phyloP scores from a whole-genome alignment of 768 basidiomycete species.

The Leucocoprinus sp. region DNA sequence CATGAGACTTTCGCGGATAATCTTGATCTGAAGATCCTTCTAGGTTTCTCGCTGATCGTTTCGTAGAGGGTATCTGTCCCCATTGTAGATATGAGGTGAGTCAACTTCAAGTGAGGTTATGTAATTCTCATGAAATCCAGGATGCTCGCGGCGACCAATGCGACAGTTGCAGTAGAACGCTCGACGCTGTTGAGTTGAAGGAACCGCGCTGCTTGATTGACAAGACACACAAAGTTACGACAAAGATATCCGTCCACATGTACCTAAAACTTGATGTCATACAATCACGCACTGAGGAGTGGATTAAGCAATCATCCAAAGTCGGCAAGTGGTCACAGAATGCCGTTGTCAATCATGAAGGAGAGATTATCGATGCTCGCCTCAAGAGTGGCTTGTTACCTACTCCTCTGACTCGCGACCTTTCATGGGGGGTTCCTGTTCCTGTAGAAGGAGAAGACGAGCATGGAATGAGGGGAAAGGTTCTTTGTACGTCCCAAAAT shows the following conservation, averaged over 20 bases:
- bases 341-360: constrained; percentile 81
- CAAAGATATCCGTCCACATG: constrained; percentile 80
- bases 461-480: constrained; percentile 86
- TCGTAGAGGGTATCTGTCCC: constrained; percentile 96
- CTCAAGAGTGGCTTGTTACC: constrained; percentile 79
- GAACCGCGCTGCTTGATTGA: constrained; percentile 91
- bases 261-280: constrained; percentile 81
- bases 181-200: constrained; percentile 89
- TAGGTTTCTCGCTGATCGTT: constrained; percentile 94
- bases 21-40: not conserved
- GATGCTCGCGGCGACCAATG: constrained; percentile 99
- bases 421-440: constrained; percentile 95
- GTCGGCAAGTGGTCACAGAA: constrained; percentile 91
- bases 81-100: constrained; percentile 68
- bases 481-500: constrained; percentile 68
- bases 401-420: constrained; percentile 87
- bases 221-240: constrained; percentile 68
- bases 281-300: constrained; percentile 77
- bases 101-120: not conserved
- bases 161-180: constrained; percentile 85
- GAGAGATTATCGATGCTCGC: constrained; percentile 83
- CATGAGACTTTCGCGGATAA: not conserved
- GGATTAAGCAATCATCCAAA: constrained; percentile 75
- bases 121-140: not conserved
- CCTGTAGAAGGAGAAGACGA: constrained; percentile 72